Evolutionary conservation across 108 stramenopile species (phyloP).

Genomic region (Thalassiosira profunda): DNA sequence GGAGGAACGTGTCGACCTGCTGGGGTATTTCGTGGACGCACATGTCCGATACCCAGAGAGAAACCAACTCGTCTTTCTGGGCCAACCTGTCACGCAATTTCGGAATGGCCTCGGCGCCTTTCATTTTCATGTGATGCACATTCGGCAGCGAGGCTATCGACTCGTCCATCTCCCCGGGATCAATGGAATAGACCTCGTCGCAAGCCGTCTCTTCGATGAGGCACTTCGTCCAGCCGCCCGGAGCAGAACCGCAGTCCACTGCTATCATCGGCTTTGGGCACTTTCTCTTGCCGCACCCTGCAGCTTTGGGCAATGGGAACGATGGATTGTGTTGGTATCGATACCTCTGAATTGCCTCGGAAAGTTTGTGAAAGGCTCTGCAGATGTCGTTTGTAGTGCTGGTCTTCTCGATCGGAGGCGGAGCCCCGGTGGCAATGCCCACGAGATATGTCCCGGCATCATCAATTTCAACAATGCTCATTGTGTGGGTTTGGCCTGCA

Average conservation of each 20-base stretch:
- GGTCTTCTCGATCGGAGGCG: not conserved
- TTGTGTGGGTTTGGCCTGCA: conserved; percentile 17
- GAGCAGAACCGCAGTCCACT: conserved; percentile 74
- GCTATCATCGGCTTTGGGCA: conserved; percentile 8
- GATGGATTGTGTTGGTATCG: conserved; percentile 1
- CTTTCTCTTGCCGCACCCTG: not conserved
- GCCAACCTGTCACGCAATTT: conserved; percentile 20
- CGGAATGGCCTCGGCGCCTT: conserved; percentile 37
- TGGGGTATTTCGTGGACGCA: conserved; percentile 55
- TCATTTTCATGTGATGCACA: conserved; percentile 49
- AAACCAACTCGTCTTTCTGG: not conserved
- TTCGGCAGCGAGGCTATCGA: conserved; percentile 15
- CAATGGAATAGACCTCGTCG: conserved; percentile 53
- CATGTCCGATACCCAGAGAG: conserved; percentile 71
- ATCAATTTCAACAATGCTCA: conserved; percentile 26
- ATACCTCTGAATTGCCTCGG: conserved; percentile 71
- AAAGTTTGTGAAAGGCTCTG: conserved; percentile 60
- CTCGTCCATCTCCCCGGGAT: conserved; percentile 59
- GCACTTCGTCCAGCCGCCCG: conserved; percentile 79
- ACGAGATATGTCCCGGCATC: conserved; percentile 18
- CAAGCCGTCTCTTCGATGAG: conserved; percentile 45
- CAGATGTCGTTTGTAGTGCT: conserved; percentile 30
- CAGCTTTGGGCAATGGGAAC: not conserved
- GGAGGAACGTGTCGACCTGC: conserved; percentile 56
- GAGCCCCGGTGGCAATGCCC: conserved; percentile 10